Conservation (phyloP, 768 basidiomycete genomes). For the Boletus sp. region DNA sequence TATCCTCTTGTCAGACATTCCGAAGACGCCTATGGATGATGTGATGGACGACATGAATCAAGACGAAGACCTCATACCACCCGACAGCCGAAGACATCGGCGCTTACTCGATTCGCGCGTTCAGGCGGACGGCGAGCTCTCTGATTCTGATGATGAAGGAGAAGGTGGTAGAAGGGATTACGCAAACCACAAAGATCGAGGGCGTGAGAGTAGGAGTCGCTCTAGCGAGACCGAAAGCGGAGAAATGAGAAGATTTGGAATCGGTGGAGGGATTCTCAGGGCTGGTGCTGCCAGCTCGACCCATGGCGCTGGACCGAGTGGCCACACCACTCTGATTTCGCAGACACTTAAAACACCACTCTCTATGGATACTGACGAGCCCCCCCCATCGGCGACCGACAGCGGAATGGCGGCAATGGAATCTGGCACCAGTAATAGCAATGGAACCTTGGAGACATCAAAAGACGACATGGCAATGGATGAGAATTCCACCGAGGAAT, state of each 20-base stretch:
- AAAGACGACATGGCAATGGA: slow-evolving; percentile 30
- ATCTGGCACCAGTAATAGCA: slow-evolving; percentile 14
- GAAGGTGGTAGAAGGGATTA: slow-evolving; percentile 80
- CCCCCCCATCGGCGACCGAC: slow-evolving; percentile 19
- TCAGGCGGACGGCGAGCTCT: slow-evolving; percentile 86
- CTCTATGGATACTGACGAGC: slow-evolving; percentile 37
- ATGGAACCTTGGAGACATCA: slow-evolving; percentile 14
- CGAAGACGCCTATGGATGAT: slow-evolving; percentile 80
- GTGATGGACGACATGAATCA: slow-evolving; percentile 76
- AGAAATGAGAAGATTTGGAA: slow-evolving; percentile 54
- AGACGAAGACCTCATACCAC: slow-evolving; percentile 80
- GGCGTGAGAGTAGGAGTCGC: slow-evolving; percentile 40
- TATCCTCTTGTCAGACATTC: slow-evolving; percentile 59
- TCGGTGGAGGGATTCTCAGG: slow-evolving; percentile 70
- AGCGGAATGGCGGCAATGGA: slow-evolving; percentile 16
- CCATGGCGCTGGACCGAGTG: slow-evolving; percentile 77
- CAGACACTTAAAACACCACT: slow-evolving; percentile 26
- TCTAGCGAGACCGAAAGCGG: slow-evolving; percentile 45
- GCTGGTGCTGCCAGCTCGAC: slow-evolving; percentile 54
- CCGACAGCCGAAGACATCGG: slow-evolving; percentile 73
- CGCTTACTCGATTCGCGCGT: slow-evolving; percentile 77
- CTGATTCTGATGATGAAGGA: slow-evolving; percentile 98
- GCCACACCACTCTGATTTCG: slow-evolving; percentile 48
- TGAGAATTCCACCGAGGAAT: slow-evolving; percentile 15
- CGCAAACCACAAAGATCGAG: slow-evolving; percentile 53